Base-by-base conservation (phyloP, 768 basidiomycete species). In the Mycena albidolilacea region DNA sequence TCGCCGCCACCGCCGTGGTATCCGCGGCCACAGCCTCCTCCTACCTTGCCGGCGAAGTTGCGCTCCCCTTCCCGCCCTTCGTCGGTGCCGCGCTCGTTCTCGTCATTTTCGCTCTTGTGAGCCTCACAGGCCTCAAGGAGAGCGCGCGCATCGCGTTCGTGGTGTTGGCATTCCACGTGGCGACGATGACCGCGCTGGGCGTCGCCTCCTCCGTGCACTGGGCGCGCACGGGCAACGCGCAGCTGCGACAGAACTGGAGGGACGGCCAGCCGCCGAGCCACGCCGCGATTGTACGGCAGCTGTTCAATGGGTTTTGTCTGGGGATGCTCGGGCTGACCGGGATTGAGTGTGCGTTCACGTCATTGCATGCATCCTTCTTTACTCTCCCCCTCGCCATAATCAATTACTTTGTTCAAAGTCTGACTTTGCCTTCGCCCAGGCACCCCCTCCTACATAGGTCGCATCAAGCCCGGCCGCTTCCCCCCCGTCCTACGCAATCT, bases 281-380 rank as follows among this genome's bases (percentile, higher is more conserved):
- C 0, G 64, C 73, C 5, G 78, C 76, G 4, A 78, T 89, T 39
- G 78, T 84, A 0, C 84, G 78, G 30, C 87, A 92, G 52, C 82
- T 91, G 9, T 95, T 90, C 79, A 84, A 90, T 71, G 93, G 93
- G 0, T 83, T 92, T 37, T 94, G 92, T 75, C 82, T 95, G 4
- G 89, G 91, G 0, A 91, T 94, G 84, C 83, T 95, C 1, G 92
- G 92, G 0, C 83, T 93, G 44, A 93, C 93, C 1, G 93, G 91
- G 9, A 90, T 91, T 76, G 90, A 91, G 86, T 92, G 91, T 91
- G 68, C 48, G 83, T 79, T n/a, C 7, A 30, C 30, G 30, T 30
- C 30, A 30, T 30, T 30, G 30, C 30, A 30, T 30, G 4, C 30
- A 30, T 3, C 30, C 30, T 30, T 30, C 30, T 3, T 30, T 30